Conservation (phyloP, 768 basidiomycete species). For the Leucosporidium yakuticum region DNA sequence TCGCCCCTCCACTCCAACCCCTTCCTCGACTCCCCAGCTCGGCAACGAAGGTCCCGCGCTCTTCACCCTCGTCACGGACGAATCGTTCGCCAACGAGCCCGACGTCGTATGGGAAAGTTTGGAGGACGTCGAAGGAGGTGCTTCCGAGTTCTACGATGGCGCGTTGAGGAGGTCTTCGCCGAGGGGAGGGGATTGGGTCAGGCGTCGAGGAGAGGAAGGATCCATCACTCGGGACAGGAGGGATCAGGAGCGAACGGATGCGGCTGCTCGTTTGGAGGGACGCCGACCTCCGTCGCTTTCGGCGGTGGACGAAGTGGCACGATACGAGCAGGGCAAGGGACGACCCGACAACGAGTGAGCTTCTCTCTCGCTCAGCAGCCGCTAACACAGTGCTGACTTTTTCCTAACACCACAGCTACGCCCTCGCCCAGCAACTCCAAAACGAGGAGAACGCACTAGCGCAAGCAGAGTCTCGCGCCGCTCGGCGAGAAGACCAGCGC, state of each 20-base stretch:
- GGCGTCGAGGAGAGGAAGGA: constrained; percentile 13
- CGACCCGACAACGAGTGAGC: background rate
- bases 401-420: constrained; percentile 48
- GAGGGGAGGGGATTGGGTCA: constrained; percentile 56
- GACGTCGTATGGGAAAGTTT: constrained; percentile 85
- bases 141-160: constrained; percentile 70
- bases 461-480: constrained; percentile 35
- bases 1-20: constrained; percentile 34
- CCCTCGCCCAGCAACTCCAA: constrained; percentile 70
- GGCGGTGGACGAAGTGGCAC: too few relatives aligned
- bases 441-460: constrained; percentile 63
- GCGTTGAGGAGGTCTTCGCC: constrained; percentile 58
- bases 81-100: constrained; percentile 67
- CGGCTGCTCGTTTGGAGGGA: background rate
- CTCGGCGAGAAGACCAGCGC: constrained; percentile 11
- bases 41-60: constrained; percentile 50
- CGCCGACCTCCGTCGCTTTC: too few relatives aligned
- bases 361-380: too few relatives aligned
- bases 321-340: background rate
- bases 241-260: background rate
- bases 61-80: constrained; percentile 79
- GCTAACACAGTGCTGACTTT: too few relatives aligned
- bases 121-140: constrained; percentile 77
- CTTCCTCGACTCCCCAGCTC: background rate
- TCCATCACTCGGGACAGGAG: constrained; percentile 27